Evolutionary conservation across 2,329 filamentous ascomycete genomes (phyloP).

Genomic region (Chalaropsis ovoidea): DNA sequence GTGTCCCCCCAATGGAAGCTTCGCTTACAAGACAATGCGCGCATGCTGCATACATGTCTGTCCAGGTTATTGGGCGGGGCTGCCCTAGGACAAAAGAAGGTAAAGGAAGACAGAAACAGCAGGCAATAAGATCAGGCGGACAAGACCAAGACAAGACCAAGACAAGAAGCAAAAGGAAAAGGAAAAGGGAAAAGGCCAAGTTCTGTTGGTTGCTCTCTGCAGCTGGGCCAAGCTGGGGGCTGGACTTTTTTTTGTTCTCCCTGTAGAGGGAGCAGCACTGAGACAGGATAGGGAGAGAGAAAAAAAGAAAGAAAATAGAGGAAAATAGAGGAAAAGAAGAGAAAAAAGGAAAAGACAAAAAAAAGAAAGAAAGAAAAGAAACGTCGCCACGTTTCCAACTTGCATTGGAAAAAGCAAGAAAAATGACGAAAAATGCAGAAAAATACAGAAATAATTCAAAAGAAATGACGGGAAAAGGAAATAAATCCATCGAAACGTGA

Average conservation of each 20-base stretch:
- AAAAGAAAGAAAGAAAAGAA: not conserved
- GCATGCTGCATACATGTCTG: not conserved
- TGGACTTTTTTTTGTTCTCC: not conserved
- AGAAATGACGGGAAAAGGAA: not conserved
- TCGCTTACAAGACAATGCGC: not conserved
- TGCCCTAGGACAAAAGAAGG: slow-evolving; percentile 5
- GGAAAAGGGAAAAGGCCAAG: not conserved
- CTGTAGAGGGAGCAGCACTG: slow-evolving; percentile 14
- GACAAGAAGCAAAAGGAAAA: not conserved
- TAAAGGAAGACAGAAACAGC: not conserved
- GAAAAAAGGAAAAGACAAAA: not conserved
- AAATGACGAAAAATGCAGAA: not conserved
- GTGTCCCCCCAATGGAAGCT: not conserved
- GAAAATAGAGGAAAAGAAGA: slow-evolving; percentile 17
- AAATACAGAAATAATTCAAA: not conserved
- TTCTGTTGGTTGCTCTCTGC: too few relatives aligned
- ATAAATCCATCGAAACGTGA: too few relatives aligned
- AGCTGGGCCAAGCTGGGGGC: too few relatives aligned
- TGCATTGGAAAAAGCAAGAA: slow-evolving; percentile 10
- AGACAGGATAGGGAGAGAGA: not conserved
- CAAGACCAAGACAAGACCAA: not conserved
- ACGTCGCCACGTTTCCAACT: not conserved
- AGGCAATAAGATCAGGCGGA: not conserved
- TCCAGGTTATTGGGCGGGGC: not conserved
- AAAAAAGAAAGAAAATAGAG: not conserved